Evolutionary conservation across 2,329 filamentous ascomycete genomes (phyloP).

Genomic region (Scleromitrula shiraiana): DNA sequence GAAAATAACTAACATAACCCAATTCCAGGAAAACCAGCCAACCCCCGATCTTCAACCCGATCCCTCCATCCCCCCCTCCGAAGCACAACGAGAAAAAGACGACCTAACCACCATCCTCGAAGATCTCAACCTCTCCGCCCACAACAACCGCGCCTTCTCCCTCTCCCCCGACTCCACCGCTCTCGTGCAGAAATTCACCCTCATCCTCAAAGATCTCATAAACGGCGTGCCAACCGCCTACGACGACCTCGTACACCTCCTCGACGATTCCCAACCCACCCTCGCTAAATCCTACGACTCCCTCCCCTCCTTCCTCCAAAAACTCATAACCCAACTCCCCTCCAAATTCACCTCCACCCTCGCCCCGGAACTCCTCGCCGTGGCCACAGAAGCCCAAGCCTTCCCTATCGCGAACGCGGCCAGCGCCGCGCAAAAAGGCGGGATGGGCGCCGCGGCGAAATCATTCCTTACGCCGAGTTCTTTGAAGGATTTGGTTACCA

Average conservation of each 20-base stretch:
- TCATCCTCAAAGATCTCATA: conserved; percentile 84
- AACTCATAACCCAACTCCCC: conserved; percentile 76
- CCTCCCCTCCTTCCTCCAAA: conserved; percentile 73
- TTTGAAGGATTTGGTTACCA: conserved; percentile 71
- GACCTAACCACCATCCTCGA: conserved; percentile 77
- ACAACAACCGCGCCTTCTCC: conserved; percentile 79
- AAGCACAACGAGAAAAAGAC: conserved; percentile 47
- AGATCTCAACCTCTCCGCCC: conserved; percentile 71
- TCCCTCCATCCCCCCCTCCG: conserved; percentile 31
- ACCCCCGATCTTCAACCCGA: conserved; percentile 29
- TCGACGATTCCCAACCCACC: conserved; percentile 54
- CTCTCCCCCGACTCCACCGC: conserved; percentile 79
- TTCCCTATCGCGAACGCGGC: conserved; percentile 13
- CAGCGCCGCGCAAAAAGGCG: conserved; percentile 16
- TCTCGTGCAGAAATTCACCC: conserved; percentile 74
- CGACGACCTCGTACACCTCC: conserved; percentile 63
- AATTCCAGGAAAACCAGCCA: conserved; percentile 31
- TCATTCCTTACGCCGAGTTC: conserved; percentile 63
- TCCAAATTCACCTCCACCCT: conserved; percentile 69
- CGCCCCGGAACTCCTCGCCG: conserved; percentile 75
- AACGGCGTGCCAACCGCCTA: conserved; percentile 92
- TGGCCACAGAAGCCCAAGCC: conserved; percentile 61
- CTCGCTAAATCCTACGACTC: conserved; percentile 53
- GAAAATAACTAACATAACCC: conserved; percentile 29
- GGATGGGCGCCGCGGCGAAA: conserved; percentile 49